These are phyloP conservation scores for Emmonsiellopsis sp. DNA, from an alignment of 2,329 filamentous ascomycete species.

Conservation along the genomic window DNA sequence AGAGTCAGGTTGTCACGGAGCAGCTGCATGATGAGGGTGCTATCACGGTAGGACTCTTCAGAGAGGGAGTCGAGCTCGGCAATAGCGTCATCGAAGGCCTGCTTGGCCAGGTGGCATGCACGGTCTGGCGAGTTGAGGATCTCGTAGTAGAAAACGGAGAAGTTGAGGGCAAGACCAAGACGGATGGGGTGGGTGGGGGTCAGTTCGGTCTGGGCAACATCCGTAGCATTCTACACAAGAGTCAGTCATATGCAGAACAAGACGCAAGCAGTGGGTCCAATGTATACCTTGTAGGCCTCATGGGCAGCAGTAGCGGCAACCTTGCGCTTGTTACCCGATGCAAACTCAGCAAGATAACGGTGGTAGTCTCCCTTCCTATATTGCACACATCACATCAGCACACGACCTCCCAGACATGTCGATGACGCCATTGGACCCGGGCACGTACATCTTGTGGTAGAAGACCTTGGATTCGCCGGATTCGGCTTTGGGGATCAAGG, in stretches of 20 bases:
- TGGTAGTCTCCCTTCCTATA: conserved; percentile 93
- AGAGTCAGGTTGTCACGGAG: conserved; percentile 96
- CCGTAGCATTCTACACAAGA: conserved; percentile 71
- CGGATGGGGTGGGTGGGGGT: conserved; percentile 97
- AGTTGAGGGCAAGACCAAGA: conserved; percentile 94
- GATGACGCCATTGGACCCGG: background rate
- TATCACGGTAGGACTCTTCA: conserved; percentile 97
- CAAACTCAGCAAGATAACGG: conserved; percentile 90
- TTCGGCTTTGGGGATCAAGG: conserved; percentile 90
- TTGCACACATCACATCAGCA: conserved; percentile 10
- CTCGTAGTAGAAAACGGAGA: conserved; percentile 99
- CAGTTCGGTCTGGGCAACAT: conserved; percentile 95
- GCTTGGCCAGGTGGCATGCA: conserved; percentile 97
- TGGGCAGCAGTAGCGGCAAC: conserved; percentile 75
- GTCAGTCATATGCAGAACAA: conserved; percentile 8
- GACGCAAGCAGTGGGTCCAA: too few species aligned
- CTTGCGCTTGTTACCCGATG: conserved; percentile 87
- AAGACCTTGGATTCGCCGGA: conserved; percentile 99
- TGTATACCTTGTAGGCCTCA: conserved; percentile 92
- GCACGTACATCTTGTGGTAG: conserved; percentile 97
- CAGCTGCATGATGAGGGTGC: conserved; percentile 98
- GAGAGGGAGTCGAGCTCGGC: conserved; percentile 96
- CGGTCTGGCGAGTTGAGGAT: conserved; percentile 96
- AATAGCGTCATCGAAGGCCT: conserved; percentile 97
- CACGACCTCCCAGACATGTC: background rate